A percentile compares a stretch with the other conserved stretches of the same genome.
These are phyloP conservation scores for Acaromyces ingoldii DNA, from an alignment of 1,284 basidiomycete genomes.

Conservation along the genomic window DNA sequence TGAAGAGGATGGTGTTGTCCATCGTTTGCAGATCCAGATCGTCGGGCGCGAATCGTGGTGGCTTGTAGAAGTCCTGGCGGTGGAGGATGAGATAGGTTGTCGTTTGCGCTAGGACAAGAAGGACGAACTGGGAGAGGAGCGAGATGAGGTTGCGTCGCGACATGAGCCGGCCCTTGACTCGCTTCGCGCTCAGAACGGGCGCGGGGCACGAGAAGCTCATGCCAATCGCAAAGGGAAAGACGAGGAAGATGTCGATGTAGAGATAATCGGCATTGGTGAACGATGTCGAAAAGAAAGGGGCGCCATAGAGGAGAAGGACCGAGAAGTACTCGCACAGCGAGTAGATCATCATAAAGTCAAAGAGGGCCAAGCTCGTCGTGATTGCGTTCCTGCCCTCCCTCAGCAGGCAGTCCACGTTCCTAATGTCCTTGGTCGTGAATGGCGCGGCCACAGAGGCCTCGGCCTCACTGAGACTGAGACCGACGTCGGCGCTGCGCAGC, in stretches of 20 bases:
- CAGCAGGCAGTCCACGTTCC: constrained; percentile 16
- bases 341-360: constrained; percentile 26
- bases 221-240: constrained; percentile 26
- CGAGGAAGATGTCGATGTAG: constrained; percentile 29
- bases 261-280: constrained; percentile 35
- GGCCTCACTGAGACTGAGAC: constrained; percentile 26
- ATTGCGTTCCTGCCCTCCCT: constrained; percentile 25
- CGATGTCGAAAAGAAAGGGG: constrained; percentile 19
- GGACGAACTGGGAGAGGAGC: constrained; percentile 22
- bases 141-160: constrained; percentile 19
- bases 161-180: constrained; percentile 21
- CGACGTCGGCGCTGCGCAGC: constrained; percentile 30
- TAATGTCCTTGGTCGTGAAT: constrained; percentile 27
- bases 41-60: constrained; percentile 22
- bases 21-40: constrained; percentile 22
- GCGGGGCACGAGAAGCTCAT: constrained; percentile 22
- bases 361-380: constrained; percentile 19
- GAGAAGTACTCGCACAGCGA: constrained; percentile 30
- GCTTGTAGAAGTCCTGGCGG: constrained; percentile 15
- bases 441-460: constrained; percentile 32
- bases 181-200: constrained; percentile 8
- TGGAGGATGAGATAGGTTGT: constrained; percentile 21
- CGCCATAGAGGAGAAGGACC: constrained; percentile 25
- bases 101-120: constrained; percentile 27
- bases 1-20: constrained; percentile 31